Evolutionary conservation across 148 eudicot genomes (phyloP), one percentile per base, ranked within the genome.

Genomic region (Fagopyrum esculentum): DNA sequence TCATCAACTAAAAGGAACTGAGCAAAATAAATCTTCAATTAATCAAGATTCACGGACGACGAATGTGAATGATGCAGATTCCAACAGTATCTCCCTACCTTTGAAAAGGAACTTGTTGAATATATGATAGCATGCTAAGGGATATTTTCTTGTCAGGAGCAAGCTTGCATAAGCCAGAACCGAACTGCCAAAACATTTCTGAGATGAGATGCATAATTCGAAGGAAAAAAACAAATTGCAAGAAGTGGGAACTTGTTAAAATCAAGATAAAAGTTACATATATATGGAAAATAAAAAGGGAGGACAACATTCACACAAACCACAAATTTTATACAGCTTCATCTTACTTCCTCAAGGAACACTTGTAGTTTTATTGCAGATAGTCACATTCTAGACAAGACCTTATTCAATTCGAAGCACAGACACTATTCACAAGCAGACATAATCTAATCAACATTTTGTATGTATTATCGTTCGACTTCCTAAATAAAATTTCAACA

Each of bases 111-210:
- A 66, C 19, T 11, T 66, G 70, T 5, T 66, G 70, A 66, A 35
- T 35, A 40, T 64, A 35, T 30, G 45, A 35, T 35, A 40, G 0
- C 45, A 64, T 30, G 69, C 43, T 35, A 40, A 40, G 35, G 70
- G 46, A 66, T 17, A 66, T 35, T 66, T 17, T 66, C n/a, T 40
- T 66, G 9, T 66, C 45, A 66, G 70, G 70, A 35, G 46, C 46
- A 66, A 35, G 70, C 46, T 66, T 66, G 46, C 47, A 66, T 9
- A 66, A 66, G 70, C 70, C 70, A 66, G 70, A 66, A 66, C 35
- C 11, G n/a, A 66, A 40, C 70, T 66, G 70, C 19, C 46, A 43
- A 40, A 13, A 66, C 6, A 40, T 35, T 64, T 64, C n/a, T 35
- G 46, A 6, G 46, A 64, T 66, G 70, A 66, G 46, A 13, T 66